Base-by-base conservation (phyloP, 1,284 basidiomycete species). In the Tetrapyrgos nigripes region DNA sequence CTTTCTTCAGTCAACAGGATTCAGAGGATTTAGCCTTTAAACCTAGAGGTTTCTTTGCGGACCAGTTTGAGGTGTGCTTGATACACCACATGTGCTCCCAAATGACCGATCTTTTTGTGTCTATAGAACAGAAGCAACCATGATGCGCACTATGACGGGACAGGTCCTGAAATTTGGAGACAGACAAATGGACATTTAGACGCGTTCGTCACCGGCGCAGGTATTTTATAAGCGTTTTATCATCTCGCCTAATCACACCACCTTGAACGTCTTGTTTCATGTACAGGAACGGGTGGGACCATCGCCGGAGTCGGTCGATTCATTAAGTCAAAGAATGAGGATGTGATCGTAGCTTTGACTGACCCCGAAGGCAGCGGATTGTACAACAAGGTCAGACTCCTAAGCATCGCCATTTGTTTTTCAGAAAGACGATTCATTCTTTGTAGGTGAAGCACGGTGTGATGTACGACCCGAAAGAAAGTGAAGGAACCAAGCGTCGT, bases 341-440 rank as follows among this genome's bases (percentile, higher is more conserved):
- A 84, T 55, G 70, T 94, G 50, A 70, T 84, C n/a, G 82, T 97
- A 13, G 88, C 91, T 3, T 81, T 98, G 31, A 86, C 94, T 1
- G 97, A 99, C 76, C 96, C 96, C 0, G 92, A 96, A 68, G 97
- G 97, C 2, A 96, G 93, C 62, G 97, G 97, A 0, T 76, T 99
- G 55, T 98, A 92, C 77, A 98, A 98, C 77, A 97, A 96, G 81
- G 91, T 89, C 58, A 2, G 58, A 47, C 8, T 47, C 29, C n/a
- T 45, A 10, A 14, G 40, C 23, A 21, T n/a, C 14, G 14, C n/a
- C 40, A n/a, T 35, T 28, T n/a, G 24, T 48, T 10, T 56, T 9
- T 28, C 9, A 46, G 31, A n/a, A n/a, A 46, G 8, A 14, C 40
- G 45, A 9, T 56, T 13, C 23, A 17, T 17, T 28, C 27, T 19